Evolutionary conservation across 148 eudicot genomes (phyloP).

Genomic region (Salicornia ramosissima): DNA sequence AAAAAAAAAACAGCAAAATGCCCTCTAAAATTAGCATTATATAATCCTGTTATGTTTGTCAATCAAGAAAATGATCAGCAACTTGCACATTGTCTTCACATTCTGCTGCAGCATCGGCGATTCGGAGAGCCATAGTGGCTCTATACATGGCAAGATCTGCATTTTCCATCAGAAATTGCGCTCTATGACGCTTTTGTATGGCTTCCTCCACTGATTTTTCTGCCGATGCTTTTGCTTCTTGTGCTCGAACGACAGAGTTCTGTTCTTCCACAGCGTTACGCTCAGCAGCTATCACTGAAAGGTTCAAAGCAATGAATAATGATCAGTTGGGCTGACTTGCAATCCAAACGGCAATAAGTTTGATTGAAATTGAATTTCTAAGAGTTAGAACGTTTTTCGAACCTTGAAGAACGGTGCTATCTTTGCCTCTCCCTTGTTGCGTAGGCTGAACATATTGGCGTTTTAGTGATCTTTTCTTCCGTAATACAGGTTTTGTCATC

Average conservation of each 20-base stretch:
- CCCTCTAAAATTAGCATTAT: conserved; percentile 31
- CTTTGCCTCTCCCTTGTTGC: conserved; percentile 60
- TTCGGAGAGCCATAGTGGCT: conserved; percentile 74
- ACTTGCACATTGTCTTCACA: conserved; percentile 29
- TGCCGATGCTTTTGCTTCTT: conserved; percentile 64
- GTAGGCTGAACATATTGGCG: conserved; percentile 33
- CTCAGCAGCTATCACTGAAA: conserved; percentile 48
- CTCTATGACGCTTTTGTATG: conserved; percentile 59
- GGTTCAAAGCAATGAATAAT: neutral
- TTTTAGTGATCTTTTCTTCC: conserved; percentile 77
- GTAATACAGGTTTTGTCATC: conserved; percentile 42
- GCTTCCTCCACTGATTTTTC: conserved; percentile 46
- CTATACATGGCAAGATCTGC: conserved; percentile 77
- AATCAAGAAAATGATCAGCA: conserved; percentile 32
- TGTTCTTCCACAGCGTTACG: conserved; percentile 40
- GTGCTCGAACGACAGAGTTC: conserved; percentile 32
- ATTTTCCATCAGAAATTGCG: conserved; percentile 68
- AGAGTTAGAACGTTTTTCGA: neutral
- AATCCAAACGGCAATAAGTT: neutral
- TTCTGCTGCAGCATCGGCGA: conserved; percentile 60
- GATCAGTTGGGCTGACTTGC: too few species aligned
- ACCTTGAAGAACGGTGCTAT: conserved; percentile 58
- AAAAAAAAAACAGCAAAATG: conserved; percentile 15
- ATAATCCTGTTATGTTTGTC: conserved; percentile 7
- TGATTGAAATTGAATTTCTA: neutral